Conservation (phyloP, 1,284 basidiomycete species). For the Ganoderma lucidum region DNA sequence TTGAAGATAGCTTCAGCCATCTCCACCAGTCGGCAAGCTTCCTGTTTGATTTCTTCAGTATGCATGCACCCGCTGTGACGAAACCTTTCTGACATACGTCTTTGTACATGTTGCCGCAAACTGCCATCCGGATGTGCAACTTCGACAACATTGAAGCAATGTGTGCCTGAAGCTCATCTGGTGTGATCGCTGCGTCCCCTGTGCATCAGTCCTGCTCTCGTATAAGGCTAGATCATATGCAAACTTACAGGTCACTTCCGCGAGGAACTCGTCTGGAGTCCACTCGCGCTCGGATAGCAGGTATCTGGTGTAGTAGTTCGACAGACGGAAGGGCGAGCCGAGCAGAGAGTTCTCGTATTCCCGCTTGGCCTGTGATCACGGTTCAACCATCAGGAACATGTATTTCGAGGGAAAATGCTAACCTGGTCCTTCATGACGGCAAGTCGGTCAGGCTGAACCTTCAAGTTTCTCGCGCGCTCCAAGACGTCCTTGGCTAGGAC, state of each 20-base stretch:
- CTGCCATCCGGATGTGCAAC: conserved; percentile 80
- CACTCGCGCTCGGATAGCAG: conserved; percentile 77
- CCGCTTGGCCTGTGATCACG: conserved; percentile 60
- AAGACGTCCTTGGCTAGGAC: conserved; percentile 83
- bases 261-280: conserved; percentile 85
- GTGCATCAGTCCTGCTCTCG: conserved; percentile 8
- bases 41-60: conserved; percentile 51
- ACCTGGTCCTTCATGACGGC: conserved; percentile 89
- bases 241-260: conserved; percentile 76
- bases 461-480: conserved; percentile 73
- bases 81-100: conserved; percentile 58
- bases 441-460: conserved; percentile 79
- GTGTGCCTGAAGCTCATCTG: conserved; percentile 79
- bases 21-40: conserved; percentile 79
- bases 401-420: conserved; percentile 21
- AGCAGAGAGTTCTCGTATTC: conserved; percentile 91
- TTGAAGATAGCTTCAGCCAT: conserved; percentile 76
- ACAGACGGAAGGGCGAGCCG: conserved; percentile 84
- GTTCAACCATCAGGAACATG: neutral
- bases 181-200: conserved; percentile 62
- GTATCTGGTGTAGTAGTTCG: conserved; percentile 83
- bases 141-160: conserved; percentile 70
- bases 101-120: conserved; percentile 87
- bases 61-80: conserved; percentile 4
- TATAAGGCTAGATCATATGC: neutral